Conservation (phyloP, 805 yeast genomes). For the Cyberlindnera petersonii region DNA sequence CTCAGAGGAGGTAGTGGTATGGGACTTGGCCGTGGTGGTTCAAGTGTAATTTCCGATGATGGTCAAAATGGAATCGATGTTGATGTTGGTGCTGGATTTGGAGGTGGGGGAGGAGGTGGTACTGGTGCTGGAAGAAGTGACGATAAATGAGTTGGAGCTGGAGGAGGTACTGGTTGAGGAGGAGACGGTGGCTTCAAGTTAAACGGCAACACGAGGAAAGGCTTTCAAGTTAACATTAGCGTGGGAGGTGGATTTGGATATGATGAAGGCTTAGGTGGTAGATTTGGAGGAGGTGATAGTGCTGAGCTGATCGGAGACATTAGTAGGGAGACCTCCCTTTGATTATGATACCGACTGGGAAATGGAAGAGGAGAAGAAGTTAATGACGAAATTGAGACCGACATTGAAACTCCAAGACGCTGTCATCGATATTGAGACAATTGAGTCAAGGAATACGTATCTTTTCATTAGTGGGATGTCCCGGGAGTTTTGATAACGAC, state of each 20-base stretch:
- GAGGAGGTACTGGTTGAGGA: constrained; percentile 1
- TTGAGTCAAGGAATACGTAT: too few species aligned
- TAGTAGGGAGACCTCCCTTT: too few species aligned
- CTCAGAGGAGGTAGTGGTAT: too few species aligned
- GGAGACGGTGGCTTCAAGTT: background rate
- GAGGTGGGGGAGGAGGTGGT: constrained; percentile 3
- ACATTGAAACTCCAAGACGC: too few species aligned
- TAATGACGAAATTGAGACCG: too few species aligned
- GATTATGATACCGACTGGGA: too few species aligned
- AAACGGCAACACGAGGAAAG: background rate
- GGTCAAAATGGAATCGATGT: background rate
- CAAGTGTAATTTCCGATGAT: background rate
- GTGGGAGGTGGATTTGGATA: background rate
- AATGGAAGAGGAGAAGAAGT: too few species aligned
- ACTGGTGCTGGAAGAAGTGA: background rate
- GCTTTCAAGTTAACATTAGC: background rate
- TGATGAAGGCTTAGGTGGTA: constrained; percentile 1
- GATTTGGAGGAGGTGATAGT: background rate
- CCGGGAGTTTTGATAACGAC: too few species aligned
- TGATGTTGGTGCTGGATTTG: background rate
- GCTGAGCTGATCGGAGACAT: background rate
- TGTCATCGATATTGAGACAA: too few species aligned
- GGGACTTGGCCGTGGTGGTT: constrained; percentile 1
- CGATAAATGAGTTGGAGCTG: background rate
- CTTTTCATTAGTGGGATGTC: too few species aligned